phyloP scores from a whole-genome alignment of 192 early-diverging fungal genomes.

The Anaeromyces robustus region DNA sequence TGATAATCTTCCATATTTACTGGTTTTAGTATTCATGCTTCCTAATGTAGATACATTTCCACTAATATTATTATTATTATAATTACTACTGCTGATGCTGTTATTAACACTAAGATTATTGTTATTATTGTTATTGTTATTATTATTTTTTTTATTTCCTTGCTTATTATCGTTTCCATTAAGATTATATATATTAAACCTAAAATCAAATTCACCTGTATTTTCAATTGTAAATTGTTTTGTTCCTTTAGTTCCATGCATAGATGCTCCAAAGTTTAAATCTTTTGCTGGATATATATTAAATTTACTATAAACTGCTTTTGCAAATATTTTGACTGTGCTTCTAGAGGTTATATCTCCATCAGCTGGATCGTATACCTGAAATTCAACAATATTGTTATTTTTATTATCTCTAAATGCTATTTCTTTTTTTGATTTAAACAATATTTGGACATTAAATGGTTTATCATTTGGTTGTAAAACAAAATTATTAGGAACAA shows the following conservation, averaged over 20 bases:
- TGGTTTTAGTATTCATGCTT: constrained; percentile 16
- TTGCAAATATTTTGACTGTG: constrained; percentile 29
- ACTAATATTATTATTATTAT: constrained; percentile 12
- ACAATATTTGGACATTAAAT: constrained; percentile 30
- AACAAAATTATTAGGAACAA: constrained; percentile 29
- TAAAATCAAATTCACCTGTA: constrained; percentile 45
- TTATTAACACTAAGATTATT: no score
- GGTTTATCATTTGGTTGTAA: constrained; percentile 47
- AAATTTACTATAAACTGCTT: constrained; percentile 41
- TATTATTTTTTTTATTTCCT: constrained; percentile 13
- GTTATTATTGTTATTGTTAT: no score
- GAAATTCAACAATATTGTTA: constrained; percentile 24
- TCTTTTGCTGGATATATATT: constrained; percentile 32
- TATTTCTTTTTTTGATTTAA: constrained; percentile 15
- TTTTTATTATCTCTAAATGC: constrained; percentile 15
- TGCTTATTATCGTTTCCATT: constrained; percentile 15
- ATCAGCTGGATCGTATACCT: constrained; percentile 39
- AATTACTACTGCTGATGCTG: no score
- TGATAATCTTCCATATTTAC: constrained; percentile 12
- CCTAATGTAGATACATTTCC: constrained; percentile 8
- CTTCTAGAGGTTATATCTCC: constrained; percentile 33
- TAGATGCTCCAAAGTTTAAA: constrained; percentile 41
- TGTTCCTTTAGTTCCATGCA: constrained; percentile 35
- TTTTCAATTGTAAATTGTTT: constrained; percentile 41
- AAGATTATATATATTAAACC: constrained; percentile 35